A percentile compares a stretch with the other conserved stretches of the same genome.
Evolutionary conservation across 2,329 filamentous ascomycete genomes (phyloP).

Genomic region (Calonectria pseudoreteaudii): DNA sequence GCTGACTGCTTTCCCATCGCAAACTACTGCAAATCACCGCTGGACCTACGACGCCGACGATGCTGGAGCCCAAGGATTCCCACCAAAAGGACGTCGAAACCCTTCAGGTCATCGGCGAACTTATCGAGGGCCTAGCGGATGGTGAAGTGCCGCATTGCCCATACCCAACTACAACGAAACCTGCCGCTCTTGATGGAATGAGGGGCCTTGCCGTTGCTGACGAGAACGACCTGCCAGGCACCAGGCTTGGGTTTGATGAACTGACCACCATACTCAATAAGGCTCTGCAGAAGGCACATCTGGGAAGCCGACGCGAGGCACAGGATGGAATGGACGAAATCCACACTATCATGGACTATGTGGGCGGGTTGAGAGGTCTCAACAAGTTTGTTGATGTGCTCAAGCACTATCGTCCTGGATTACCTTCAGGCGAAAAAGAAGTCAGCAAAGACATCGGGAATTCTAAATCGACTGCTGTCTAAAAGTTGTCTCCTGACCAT

Average conservation of each 20-base stretch:
- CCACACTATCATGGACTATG: background rate
- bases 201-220: background rate
- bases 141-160: background rate
- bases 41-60: background rate
- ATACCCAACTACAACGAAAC: background rate
- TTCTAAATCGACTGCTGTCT: background rate
- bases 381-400: background rate
- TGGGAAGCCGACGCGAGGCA: background rate
- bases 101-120: background rate
- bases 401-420: background rate
- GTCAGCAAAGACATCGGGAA: background rate
- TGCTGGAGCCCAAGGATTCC: background rate
- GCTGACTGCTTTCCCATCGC: background rate
- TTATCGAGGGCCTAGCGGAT: background rate
- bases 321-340: background rate
- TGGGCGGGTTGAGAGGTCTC: background rate
- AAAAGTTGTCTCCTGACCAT: background rate
- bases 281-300: background rate
- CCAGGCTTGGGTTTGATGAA: background rate
- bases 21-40: background rate
- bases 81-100: background rate
- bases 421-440: background rate
- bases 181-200: background rate
- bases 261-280: background rate
- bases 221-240: background rate